Evolutionary conservation across 441 rosid genomes (phyloP).

Genomic region (Pelargonium myrrhifolium): DNA sequence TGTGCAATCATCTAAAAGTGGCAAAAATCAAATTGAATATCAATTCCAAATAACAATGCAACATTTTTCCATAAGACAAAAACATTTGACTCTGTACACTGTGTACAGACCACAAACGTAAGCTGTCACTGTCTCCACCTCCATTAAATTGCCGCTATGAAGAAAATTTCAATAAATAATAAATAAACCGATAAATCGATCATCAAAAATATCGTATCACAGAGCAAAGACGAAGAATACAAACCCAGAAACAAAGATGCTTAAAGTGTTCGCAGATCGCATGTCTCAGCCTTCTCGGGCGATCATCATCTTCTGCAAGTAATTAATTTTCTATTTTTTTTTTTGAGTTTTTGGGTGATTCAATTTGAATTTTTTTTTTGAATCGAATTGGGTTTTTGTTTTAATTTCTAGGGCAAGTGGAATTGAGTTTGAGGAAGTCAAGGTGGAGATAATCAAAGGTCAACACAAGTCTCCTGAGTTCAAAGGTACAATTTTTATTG

Average conservation of each 20-base stretch:
- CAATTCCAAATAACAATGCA: too few species aligned
- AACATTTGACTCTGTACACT: too few species aligned
- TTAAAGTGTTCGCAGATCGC: slow-evolving; percentile 70
- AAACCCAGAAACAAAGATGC: slow-evolving; percentile 34
- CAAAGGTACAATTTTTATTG: slow-evolving; percentile 33
- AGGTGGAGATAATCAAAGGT: slow-evolving; percentile 40
- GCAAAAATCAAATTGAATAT: too few species aligned
- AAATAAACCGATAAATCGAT: too few species aligned
- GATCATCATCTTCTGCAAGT: slow-evolving; percentile 83
- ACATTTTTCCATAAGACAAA: too few species aligned
- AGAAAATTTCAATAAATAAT: too few species aligned
- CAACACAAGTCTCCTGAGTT: slow-evolving; percentile 59
- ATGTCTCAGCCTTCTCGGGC: slow-evolving; percentile 89
- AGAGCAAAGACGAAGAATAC: neutral
- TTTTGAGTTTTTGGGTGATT: neutral
- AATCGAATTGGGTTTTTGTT: neutral
- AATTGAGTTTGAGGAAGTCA: slow-evolving; percentile 68
- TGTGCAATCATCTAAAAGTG: too few species aligned
- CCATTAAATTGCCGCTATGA: too few species aligned
- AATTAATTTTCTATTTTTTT: slow-evolving; percentile 6
- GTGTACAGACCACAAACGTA: too few species aligned
- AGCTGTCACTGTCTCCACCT: too few species aligned
- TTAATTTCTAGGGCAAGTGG: slow-evolving; percentile 43
- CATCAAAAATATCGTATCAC: neutral
- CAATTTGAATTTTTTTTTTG: neutral